Evolutionary conservation across 371 early-diverging fungal species (phyloP).

Genomic region (Umbelopsis sp.): DNA sequence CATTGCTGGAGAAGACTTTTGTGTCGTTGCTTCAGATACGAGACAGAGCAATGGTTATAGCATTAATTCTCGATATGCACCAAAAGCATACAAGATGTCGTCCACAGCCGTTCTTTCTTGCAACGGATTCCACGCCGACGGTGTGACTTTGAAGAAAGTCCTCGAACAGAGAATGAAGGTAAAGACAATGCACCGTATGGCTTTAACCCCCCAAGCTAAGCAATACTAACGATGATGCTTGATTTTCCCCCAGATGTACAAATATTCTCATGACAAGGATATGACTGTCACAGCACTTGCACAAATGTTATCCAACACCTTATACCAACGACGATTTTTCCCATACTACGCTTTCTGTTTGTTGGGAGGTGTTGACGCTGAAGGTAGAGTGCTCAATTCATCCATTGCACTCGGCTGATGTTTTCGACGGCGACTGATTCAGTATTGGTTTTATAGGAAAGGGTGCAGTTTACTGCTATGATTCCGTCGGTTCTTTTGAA

Average conservation of each 20-base stretch:
- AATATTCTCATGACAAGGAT: constrained; percentile 87
- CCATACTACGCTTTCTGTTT: constrained; percentile 96
- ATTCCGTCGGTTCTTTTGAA: constrained; percentile 97
- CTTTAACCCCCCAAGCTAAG: too few relatives aligned
- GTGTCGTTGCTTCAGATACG: constrained; percentile 97
- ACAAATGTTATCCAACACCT: constrained; percentile 92
- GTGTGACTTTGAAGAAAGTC: constrained; percentile 82
- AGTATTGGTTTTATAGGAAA: constrained; percentile 52
- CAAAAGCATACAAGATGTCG: constrained; percentile 93
- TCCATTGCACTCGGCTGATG: background rate
- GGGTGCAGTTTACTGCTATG: constrained; percentile 94
- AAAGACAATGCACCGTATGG: constrained; percentile 8
- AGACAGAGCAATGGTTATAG: constrained; percentile 95
- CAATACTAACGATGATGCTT: background rate
- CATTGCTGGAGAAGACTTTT: constrained; percentile 95
- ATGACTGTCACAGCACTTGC: constrained; percentile 91
- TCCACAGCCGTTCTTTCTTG: constrained; percentile 88
- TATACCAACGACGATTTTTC: constrained; percentile 97
- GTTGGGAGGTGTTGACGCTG: constrained; percentile 91
- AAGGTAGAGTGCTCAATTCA: constrained; percentile 53
- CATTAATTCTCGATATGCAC: constrained; percentile 94
- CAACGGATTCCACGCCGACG: constrained; percentile 97
- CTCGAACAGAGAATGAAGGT: constrained; percentile 91
- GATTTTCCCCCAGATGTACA: constrained; percentile 74
- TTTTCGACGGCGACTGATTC: background rate